A percentile compares a stretch with the other conserved stretches of the same genome.
These are phyloP conservation scores for Benincasa hispida DNA, from an alignment of 306 rosid genomes.

Conservation along the genomic window DNA sequence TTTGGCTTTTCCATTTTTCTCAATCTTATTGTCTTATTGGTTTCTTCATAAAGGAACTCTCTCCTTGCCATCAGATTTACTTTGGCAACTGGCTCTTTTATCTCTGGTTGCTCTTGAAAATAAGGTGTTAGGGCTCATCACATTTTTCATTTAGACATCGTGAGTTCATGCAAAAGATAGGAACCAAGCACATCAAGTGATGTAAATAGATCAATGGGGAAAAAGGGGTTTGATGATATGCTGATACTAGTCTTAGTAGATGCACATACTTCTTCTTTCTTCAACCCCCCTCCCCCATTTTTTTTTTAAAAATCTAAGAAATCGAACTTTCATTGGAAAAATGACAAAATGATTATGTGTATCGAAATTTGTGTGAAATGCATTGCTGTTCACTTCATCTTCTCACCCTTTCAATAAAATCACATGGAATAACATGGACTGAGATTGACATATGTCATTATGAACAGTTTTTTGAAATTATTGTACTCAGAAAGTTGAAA, in stretches of 20 bases:
- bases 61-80: background rate
- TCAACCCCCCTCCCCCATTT: background rate
- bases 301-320: too few species aligned
- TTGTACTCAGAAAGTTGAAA: background rate
- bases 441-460: background rate
- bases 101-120: background rate
- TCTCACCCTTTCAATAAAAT: background rate
- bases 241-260: background rate
- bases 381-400: background rate
- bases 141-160: background rate
- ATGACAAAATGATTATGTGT: too few species aligned
- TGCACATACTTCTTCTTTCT: background rate
- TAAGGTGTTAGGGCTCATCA: background rate
- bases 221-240: background rate
- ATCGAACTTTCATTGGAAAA: too few species aligned
- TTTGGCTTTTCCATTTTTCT: background rate
- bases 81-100: background rate
- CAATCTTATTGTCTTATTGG: background rate
- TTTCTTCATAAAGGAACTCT: background rate
- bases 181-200: background rate
- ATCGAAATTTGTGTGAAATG: background rate
- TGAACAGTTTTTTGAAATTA: background rate
- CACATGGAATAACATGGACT: background rate
- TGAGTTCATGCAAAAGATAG: background rate
- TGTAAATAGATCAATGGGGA: background rate